Evolutionary conservation across 164 flowering plant genomes (phyloP), one percentile per base, ranked within the genome.

Genomic region (Hamamelis virginiana): DNA sequence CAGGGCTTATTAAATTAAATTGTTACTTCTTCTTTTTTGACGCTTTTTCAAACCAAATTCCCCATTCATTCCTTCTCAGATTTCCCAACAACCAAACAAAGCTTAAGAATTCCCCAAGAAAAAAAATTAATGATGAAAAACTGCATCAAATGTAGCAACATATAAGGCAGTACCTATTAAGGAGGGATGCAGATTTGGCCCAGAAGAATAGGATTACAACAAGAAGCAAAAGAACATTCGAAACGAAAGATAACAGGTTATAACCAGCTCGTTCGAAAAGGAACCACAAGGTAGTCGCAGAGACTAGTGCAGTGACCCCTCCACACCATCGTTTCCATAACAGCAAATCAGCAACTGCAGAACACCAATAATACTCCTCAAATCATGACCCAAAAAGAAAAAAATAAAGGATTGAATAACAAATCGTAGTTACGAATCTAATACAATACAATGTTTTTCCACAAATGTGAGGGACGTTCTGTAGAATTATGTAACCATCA

Each of bases 161-260:
- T 13, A 50, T 9, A 9, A 62, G n/a, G 18, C 5, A 16, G 53
- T 69, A 93, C 97, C 98, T 80, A 66, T 89, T 91, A 65, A 93
- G 90, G 63, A 91, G 79, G 43, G 87, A 73, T 18, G 98, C 98
- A 26, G 96, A 87, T 81, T 89, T 93, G 11, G 88, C 92, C 98
- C 98, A 92, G 44, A 84, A 67, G 77, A 91, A 92, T 65, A 93
- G 82, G 66, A 91, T 86, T 8, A 68, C 76, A 52, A 90, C 89
- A 1, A 91, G 82, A 60, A 94, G 82, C 74, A 91, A 72, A 4
- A 90, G 53, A 15, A 85, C 89, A 80, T 89, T 88, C 3, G 96
- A 70, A n/a, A 80, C 66, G 44, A 89, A 83, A 14, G 90, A 79
- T 25, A 88, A 56, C 18, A 78, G 55, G 73, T 80, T 87, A 65